Conservation (phyloP, 345 rosid species). For the Eucalyptus marginata region DNA sequence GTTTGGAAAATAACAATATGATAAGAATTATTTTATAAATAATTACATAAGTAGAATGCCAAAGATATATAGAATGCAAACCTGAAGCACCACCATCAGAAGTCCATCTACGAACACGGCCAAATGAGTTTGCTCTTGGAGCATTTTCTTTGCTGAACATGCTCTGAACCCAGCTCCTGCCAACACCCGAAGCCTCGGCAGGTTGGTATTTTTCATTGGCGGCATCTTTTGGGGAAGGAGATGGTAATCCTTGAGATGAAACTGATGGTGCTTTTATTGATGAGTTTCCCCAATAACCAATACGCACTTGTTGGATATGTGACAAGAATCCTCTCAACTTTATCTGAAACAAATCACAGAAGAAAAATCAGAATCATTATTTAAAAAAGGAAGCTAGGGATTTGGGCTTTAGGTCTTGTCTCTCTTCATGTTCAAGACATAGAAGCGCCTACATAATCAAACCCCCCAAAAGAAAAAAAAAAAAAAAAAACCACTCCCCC, state of each 20-base stretch:
- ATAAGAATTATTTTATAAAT: neutral
- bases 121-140: conserved; percentile 60
- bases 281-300: conserved; percentile 88
- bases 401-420: neutral
- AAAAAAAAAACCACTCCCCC: no score
- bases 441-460: neutral
- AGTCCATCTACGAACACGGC: conserved; percentile 75
- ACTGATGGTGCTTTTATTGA: conserved; percentile 49
- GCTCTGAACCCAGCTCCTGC: conserved; percentile 99
- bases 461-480: no score
- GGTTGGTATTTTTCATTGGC: conserved; percentile 74
- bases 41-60: neutral
- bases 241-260: conserved; percentile 59
- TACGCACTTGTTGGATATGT: conserved; percentile 87
- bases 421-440: neutral
- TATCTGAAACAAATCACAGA: conserved; percentile 38
- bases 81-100: conserved; percentile 71
- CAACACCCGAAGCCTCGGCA: conserved; percentile 83
- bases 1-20: neutral
- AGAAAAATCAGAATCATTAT: neutral
- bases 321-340: conserved; percentile 92
- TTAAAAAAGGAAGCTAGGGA: neutral
- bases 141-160: conserved; percentile 93
- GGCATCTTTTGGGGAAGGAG: conserved; percentile 77
- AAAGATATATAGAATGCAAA: conserved; percentile 2